Percentiles rank a stretch among this genome's conserved stretches.
Evolutionary conservation across 257 asterid species (phyloP).

Genomic region (Anisodus acutangulus): DNA sequence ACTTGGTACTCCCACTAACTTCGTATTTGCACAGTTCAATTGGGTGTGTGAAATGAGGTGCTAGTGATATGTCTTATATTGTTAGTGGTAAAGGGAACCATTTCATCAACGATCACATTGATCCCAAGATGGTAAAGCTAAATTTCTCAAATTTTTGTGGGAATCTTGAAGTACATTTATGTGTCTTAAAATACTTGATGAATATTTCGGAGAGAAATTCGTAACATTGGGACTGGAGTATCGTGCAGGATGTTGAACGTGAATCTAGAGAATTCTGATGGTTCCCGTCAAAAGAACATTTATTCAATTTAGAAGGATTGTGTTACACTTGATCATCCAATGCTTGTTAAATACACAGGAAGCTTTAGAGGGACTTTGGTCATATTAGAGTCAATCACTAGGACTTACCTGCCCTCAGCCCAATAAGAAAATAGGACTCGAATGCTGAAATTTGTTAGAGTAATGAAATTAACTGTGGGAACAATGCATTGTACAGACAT

Average conservation of each 20-base stretch:
- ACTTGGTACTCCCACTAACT: constrained; percentile 4
- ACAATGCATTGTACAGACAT: constrained; percentile 47
- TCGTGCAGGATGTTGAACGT: not conserved
- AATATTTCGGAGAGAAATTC: constrained; percentile 4
- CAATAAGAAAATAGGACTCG: not conserved
- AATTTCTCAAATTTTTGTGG: not conserved
- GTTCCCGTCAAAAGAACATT: not conserved
- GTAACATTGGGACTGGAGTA: too few species aligned
- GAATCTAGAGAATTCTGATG: constrained; percentile 3
- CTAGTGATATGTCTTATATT: constrained; percentile 20
- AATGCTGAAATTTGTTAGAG: constrained; percentile 17
- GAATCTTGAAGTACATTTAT: not conserved
- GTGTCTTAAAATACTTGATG: constrained; percentile 1
- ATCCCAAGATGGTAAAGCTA: constrained; percentile 13
- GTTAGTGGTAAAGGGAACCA: not conserved
- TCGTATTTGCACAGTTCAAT: not conserved
- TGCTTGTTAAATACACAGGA: constrained; percentile 12
- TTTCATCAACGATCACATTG: not conserved
- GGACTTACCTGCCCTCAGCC: not conserved
- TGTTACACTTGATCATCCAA: not conserved
- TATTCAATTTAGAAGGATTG: not conserved
- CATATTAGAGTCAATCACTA: not conserved
- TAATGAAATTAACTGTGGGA: not conserved
- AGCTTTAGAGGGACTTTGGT: not conserved
- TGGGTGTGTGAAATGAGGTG: constrained; percentile 1